A percentile compares a stretch with the other conserved stretches of the same genome.
These are phyloP conservation scores for Eragrostis tef DNA, from an alignment of 202 grass and related monocot species.

Conservation along the genomic window DNA sequence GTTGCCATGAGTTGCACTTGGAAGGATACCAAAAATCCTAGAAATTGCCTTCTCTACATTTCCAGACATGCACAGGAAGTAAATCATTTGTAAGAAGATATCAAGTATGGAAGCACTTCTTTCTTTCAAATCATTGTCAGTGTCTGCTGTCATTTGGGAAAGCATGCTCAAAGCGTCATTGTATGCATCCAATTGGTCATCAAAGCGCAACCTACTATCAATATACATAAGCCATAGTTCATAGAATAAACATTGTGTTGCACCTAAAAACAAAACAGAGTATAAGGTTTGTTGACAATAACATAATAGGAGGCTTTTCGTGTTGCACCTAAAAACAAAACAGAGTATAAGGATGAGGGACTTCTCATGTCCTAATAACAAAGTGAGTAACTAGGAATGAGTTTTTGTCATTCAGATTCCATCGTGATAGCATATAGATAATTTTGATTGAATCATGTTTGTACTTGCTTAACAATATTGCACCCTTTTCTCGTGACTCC, in stretches of 20 bases:
- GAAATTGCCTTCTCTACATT: conserved; percentile 65
- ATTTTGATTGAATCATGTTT: no score
- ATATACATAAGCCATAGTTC: conserved; percentile 99
- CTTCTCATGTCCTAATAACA: conserved; percentile 2
- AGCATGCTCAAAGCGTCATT: conserved; percentile 77
- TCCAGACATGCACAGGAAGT: conserved; percentile 85
- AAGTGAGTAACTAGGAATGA: conserved; percentile 12
- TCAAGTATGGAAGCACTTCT: conserved; percentile 88
- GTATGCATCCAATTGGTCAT: conserved; percentile 83
- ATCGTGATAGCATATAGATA: no score
- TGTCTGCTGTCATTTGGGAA: conserved; percentile 65
- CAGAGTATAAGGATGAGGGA: conserved; percentile 52
- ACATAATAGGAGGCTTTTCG: conserved; percentile 41
- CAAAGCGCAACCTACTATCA: conserved; percentile 92
- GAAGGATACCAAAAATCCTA: conserved; percentile 66
- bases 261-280: conserved; percentile 88
- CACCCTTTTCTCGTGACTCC: no score
- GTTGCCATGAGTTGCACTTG: conserved; percentile 49
- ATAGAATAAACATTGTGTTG: conserved; percentile 82
- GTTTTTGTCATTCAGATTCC: neutral
- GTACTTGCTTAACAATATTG: no score
- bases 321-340: conserved; percentile 92
- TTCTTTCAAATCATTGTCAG: conserved; percentile 62
- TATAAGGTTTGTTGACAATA: conserved; percentile 44
- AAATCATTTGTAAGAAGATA: conserved; percentile 96